Percentiles rank a stretch among this genome's conserved stretches.
Conservation (phyloP, 2,329 filamentous ascomycete species). For the Triangularia verruculosa region DNA sequence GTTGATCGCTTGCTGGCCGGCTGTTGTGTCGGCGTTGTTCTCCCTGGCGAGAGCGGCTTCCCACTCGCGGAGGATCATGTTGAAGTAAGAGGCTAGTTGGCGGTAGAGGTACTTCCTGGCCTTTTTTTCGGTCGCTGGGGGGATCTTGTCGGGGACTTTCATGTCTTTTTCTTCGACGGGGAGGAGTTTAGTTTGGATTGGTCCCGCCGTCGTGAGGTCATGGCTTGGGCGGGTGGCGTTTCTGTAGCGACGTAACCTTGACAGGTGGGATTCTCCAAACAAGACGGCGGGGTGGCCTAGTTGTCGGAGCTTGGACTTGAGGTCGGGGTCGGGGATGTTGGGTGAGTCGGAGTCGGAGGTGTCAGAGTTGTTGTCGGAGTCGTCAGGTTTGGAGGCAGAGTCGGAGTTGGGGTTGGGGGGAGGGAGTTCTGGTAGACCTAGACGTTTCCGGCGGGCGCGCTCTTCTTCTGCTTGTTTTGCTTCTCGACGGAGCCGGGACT, state of each 20-base stretch:
- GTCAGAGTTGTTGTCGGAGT: conserved; percentile 38
- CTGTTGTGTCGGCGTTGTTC: conserved; percentile 60
- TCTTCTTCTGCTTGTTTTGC: conserved; percentile 74
- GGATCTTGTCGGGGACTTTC: conserved; percentile 68
- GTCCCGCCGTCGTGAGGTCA: conserved; percentile 59
- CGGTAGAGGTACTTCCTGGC: conserved; percentile 72
- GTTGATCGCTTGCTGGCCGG: conserved; percentile 76
- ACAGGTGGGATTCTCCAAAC: conserved; percentile 77
- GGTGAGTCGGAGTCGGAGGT: conserved; percentile 44
- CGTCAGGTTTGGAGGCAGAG: background rate
- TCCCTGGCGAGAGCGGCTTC: conserved; percentile 71
- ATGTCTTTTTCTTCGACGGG: conserved; percentile 83
- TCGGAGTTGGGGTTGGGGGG: conserved; percentile 35
- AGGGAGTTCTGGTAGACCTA: conserved; percentile 75
- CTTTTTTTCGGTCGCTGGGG: conserved; percentile 58
- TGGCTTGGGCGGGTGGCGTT: conserved; percentile 44
- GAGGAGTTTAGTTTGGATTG: conserved; percentile 81
- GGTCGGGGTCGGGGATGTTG: conserved; percentile 64
- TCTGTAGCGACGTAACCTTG: conserved; percentile 67
- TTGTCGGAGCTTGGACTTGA: conserved; percentile 64
- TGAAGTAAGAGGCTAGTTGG: conserved; percentile 93
- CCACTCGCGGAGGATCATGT: conserved; percentile 91
- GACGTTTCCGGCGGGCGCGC: conserved; percentile 64
- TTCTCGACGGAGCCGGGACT: conserved; percentile 66
- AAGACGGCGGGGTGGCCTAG: conserved; percentile 70